A percentile compares a stretch with the other conserved stretches of the same genome.
Conservation (phyloP, 2,329 filamentous ascomycete species). For the Penicillium janthinellum region DNA sequence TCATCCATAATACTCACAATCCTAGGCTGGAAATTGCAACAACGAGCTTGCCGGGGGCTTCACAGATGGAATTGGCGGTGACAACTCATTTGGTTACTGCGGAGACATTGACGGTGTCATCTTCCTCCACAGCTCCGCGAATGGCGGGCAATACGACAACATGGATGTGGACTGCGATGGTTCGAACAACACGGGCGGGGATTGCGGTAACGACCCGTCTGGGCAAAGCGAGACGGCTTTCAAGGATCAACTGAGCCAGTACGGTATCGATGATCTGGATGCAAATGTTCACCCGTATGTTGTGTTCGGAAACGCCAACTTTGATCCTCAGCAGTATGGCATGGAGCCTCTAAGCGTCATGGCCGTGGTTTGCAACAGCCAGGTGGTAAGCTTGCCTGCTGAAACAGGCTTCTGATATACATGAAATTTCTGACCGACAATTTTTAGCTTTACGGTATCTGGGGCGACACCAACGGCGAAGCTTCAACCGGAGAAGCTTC, state of each 20-base stretch:
- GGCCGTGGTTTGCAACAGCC: constrained; percentile 55
- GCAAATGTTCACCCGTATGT: constrained; percentile 57
- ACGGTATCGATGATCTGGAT: constrained; percentile 51
- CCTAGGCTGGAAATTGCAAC: constrained; percentile 19
- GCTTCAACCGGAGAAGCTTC: constrained; percentile 61
- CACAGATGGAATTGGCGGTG: constrained; percentile 15
- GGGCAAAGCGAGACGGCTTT: constrained; percentile 52
- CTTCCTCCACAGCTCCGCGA: constrained; percentile 51
- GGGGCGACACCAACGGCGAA: constrained; percentile 65
- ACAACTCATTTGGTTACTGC: constrained; percentile 46
- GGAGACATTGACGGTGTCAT: constrained; percentile 52
- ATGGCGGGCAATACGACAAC: constrained; percentile 47
- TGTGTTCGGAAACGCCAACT: constrained; percentile 56
- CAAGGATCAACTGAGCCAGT: constrained; percentile 41
- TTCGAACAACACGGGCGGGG: constrained; percentile 47
- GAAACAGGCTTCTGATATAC: background rate
- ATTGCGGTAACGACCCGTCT: constrained; percentile 50
- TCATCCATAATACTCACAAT: background rate
- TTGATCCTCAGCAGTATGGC: constrained; percentile 46
- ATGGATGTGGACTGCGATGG: constrained; percentile 65
- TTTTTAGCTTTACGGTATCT: constrained; percentile 58
- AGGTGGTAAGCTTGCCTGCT: constrained; percentile 40
- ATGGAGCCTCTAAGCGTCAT: constrained; percentile 58
- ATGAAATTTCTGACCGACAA: background rate
- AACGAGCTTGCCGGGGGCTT: constrained; percentile 25